phyloP scores from a whole-genome alignment of 495 filamentous ascomycete genomes.

The Parmelia sp. region DNA sequence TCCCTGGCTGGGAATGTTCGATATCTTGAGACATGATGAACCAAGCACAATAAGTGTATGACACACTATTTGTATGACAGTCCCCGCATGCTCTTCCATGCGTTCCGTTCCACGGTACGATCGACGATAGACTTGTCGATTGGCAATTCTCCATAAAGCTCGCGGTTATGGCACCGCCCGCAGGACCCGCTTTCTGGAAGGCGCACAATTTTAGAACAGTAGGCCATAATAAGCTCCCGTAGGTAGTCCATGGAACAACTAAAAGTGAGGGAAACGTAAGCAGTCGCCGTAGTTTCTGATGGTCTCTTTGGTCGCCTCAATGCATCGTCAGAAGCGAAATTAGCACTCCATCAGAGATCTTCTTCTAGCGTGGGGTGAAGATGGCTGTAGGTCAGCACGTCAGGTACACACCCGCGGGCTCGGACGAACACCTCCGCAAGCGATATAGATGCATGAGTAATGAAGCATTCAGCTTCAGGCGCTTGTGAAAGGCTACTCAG shows the following conservation, averaged over 20 bases:
- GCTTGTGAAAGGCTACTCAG: neutral
- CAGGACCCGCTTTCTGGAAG: neutral
- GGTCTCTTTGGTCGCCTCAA: neutral
- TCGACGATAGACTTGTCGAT: neutral
- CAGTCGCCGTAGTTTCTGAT: neutral
- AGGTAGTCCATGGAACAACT: accelerated
- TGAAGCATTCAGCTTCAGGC: neutral
- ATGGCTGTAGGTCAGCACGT: neutral
- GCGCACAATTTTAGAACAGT: neutral
- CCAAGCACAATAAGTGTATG: neutral
- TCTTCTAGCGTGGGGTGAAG: neutral
- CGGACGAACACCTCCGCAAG: neutral
- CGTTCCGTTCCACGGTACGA: constrained; percentile 4
- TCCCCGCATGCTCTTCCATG: neutral
- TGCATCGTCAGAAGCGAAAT: neutral
- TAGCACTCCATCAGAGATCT: neutral
- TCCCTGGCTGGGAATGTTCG: neutral
- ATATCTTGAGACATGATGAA: neutral
- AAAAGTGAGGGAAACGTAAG: neutral
- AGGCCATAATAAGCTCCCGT: neutral
- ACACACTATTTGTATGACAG: neutral
- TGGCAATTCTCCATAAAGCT: neutral
- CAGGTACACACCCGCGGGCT: neutral
- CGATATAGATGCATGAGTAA: neutral
- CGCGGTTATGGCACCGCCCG: neutral